Conservation (phyloP, 1,139 yeast genomes). For the Saccharomyces hybrid region DNA sequence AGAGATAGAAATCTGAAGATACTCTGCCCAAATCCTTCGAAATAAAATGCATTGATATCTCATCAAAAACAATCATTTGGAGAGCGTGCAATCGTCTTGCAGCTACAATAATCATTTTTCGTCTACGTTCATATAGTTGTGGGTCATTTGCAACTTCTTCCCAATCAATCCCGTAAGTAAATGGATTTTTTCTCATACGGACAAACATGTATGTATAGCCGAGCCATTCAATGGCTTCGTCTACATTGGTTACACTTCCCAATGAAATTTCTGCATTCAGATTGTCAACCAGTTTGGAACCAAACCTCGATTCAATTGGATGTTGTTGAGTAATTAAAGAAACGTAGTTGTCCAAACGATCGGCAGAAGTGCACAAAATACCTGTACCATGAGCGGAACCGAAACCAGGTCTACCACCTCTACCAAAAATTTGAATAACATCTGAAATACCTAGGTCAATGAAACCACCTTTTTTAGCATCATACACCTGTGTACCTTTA, state of each 20-base stretch:
- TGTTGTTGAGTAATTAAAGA: constrained; percentile 88
- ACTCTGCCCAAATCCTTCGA: constrained; percentile 89
- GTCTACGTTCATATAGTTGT: constrained; percentile 59
- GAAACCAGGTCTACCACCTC: constrained; percentile 99
- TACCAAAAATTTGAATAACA: constrained; percentile 95
- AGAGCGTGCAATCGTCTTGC: constrained; percentile 74
- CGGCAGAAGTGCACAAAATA: no score
- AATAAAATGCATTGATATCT: constrained; percentile 67
- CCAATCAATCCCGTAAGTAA: constrained; percentile 88
- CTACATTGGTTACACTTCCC: constrained; percentile 91
- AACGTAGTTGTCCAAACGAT: constrained; percentile 59
- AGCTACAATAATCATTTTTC: constrained; percentile 68
- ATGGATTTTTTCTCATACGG: constrained; percentile 90
- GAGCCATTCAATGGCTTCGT: constrained; percentile 95
- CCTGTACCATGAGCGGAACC: constrained; percentile 65
- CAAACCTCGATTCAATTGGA: constrained; percentile 84
- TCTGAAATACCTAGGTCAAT: constrained; percentile 92
- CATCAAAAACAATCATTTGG: constrained; percentile 93
- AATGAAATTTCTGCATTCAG: constrained; percentile 92
- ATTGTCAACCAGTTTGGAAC: constrained; percentile 77
- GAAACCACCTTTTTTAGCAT: constrained; percentile 90
- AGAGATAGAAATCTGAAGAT: constrained; percentile 86
- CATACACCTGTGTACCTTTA: no score
- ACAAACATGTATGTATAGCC: constrained; percentile 94
- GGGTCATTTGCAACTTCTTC: constrained; percentile 80